Evolutionary conservation across 306 rosid genomes (phyloP).

Genomic region (Citrullus mucosospermus): DNA sequence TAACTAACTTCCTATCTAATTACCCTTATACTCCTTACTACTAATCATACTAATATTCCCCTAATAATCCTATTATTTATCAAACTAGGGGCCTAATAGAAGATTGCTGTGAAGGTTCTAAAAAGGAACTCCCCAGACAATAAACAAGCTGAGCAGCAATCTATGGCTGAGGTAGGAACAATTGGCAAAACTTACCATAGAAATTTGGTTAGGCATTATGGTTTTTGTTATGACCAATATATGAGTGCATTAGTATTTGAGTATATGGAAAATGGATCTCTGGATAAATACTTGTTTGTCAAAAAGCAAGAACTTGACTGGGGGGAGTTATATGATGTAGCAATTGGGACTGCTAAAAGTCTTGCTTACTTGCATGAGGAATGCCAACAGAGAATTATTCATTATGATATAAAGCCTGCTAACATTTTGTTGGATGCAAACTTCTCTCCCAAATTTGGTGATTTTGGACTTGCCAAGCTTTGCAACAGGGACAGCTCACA

Average conservation of each 20-base stretch:
- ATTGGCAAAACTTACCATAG: slow-evolving; percentile 27
- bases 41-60: no score
- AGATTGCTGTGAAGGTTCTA: slow-evolving; percentile 34
- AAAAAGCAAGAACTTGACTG: slow-evolving; percentile 11
- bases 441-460: slow-evolving; percentile 34
- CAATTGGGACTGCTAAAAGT: slow-evolving; percentile 33
- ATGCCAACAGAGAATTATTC: slow-evolving; percentile 34
- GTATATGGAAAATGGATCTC: slow-evolving; percentile 35
- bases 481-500: slow-evolving; percentile 25
- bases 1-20: no score
- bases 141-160: slow-evolving; percentile 25
- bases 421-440: slow-evolving; percentile 32
- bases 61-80: no score
- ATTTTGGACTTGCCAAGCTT: slow-evolving; percentile 40
- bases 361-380: slow-evolving; percentile 39
- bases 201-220: slow-evolving; percentile 25
- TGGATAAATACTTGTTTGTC: slow-evolving; percentile 26
- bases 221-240: slow-evolving; percentile 30
- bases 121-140: slow-evolving; percentile 7
- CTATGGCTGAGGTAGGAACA: slow-evolving; percentile 26
- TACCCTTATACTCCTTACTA: no score
- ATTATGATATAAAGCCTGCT: slow-evolving; percentile 44
- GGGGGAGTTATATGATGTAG: slow-evolving; percentile 32
- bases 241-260: slow-evolving; percentile 35
- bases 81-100: no score